Evolutionary conservation across 768 basidiomycete genomes (phyloP), one percentile per base, ranked within the genome.

Genomic region (Suillus discolor): DNA sequence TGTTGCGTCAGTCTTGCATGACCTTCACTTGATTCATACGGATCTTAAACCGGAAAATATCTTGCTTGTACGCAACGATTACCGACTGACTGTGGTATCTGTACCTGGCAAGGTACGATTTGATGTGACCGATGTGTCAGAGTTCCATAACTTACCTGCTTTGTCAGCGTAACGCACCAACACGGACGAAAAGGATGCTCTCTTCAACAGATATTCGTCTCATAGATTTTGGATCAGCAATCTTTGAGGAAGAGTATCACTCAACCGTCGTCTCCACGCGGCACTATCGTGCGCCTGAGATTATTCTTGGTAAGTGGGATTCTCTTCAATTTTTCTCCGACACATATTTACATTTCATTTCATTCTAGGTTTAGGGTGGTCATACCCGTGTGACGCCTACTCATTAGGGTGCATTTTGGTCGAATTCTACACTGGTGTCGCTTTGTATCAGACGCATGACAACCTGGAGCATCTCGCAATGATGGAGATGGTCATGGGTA

Each of bases 401-500:
- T 99, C 97, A 20, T 85, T 99, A 61, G 97, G 97, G 8, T 99
- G 97, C 79, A 99, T 99, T 70, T 87, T 99, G 31, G 96, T 99
- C 65, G 97, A 99, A 77, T 99, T 99, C 77, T 97, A 89, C 80
- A 99, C 97, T 20, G 97, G 97, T 34, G 88, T 95, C 41, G 97
- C 97, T 9, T 85, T 99, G n/a, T 99, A 97, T 80, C 97, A 99
- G 78, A 99, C 97, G 0, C 97, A 99, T 73, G 97, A 99, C 79
- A 99, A 99, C 76, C 86, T 99, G 11, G 97, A 99, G 77, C 97
- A 99, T 78, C 87, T 99, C 16, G 97, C 97, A 47, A 99, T 99
- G 97, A 99, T 99, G 97, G 96, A 99, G 76, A 90, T 93, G 76
- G 97, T 99, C 45, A 98, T 99, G 93, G 97, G 97, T 65, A 93